Base-by-base conservation (phyloP, 176 grass and related monocot genomes). In the Oryza meyeriana region DNA sequence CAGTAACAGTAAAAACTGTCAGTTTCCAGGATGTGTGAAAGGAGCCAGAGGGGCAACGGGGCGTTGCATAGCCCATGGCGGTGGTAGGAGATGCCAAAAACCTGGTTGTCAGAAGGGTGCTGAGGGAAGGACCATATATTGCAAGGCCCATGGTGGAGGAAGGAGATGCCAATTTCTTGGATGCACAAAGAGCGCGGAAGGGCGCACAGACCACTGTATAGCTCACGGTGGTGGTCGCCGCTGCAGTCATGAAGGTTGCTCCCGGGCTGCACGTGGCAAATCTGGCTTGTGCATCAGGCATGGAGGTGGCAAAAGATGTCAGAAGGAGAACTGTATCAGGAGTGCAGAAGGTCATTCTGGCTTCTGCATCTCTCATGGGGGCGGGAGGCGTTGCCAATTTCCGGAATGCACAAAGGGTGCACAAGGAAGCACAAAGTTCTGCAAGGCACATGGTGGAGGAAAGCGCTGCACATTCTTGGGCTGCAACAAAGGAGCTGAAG, bases 91-190 rank as follows among this genome's bases (percentile, higher is more conserved):
- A 58, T 99, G 97, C 83, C 89, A 94, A 61, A 94, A 89, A 74
- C 22, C 48, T 80, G 89, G 93, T 36, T 99, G 93, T 82, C 89
- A 90, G n/a, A 99, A 95, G 82, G 93, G 97, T 20, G 97, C 97
- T 55, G 93, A 99, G 76, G 97, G 97, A 33, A 93, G 76, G 72
- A 99, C 97, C 6, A 95, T 99, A 70, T 99, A 86, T 86, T 99
- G 97, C 85, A 99, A 99, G 82, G 93, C 89, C 40, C 97, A 96
- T 79, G 97, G 97, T 73, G 93, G 97, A 36, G 97, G 97, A 36
- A 89, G 83, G 10, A 88, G 93, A 61, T 95, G 97, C 47, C 80
- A 86, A 41, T 91, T 75, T 79, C 87, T 95, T 76, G 97, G 97
- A 17, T 99, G 97, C 78, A 95, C 93, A 61, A 96, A 92, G 71